phyloP scores from a whole-genome alignment of 441 rosid genomes.

The Manihot esculenta region DNA sequence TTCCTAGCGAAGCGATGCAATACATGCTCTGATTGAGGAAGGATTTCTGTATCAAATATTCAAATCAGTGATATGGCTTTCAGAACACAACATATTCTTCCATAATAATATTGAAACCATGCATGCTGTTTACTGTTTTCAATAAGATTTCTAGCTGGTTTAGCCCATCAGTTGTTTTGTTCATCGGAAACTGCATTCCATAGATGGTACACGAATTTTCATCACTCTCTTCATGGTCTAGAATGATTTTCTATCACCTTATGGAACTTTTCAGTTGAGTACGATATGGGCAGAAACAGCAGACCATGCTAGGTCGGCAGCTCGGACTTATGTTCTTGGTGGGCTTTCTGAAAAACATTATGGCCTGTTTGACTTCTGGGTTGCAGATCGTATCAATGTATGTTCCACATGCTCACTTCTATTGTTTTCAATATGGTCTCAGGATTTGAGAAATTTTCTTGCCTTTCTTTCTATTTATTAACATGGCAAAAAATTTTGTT shows the following conservation, averaged over 20 bases:
- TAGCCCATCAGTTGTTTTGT: background rate
- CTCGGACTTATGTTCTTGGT: conserved; percentile 77
- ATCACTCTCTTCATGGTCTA: background rate
- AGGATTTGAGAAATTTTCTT: background rate
- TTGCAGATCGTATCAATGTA: conserved; percentile 78
- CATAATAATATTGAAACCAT: background rate
- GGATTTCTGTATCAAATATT: background rate
- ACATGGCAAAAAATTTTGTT: background rate
- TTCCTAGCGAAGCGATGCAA: no score
- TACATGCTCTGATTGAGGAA: background rate
- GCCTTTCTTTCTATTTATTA: background rate
- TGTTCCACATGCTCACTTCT: conserved; percentile 20
- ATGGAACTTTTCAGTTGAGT: conserved; percentile 61
- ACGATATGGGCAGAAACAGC: conserved; percentile 98
- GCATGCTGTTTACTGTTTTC: background rate
- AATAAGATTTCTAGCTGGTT: background rate
- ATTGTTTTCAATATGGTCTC: background rate
- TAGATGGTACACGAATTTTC: background rate
- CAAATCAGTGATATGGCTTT: background rate
- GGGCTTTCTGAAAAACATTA: conserved; percentile 87
- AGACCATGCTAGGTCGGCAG: conserved; percentile 88
- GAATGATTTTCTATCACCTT: conserved; percentile 1
- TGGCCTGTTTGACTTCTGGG: conserved; percentile 75
- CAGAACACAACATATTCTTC: background rate
- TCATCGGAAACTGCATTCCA: background rate